Percentiles rank a stretch among this genome's conserved stretches.
Evolutionary conservation across 1,284 basidiomycete genomes (phyloP).

Genomic region (Pascua sp.): DNA sequence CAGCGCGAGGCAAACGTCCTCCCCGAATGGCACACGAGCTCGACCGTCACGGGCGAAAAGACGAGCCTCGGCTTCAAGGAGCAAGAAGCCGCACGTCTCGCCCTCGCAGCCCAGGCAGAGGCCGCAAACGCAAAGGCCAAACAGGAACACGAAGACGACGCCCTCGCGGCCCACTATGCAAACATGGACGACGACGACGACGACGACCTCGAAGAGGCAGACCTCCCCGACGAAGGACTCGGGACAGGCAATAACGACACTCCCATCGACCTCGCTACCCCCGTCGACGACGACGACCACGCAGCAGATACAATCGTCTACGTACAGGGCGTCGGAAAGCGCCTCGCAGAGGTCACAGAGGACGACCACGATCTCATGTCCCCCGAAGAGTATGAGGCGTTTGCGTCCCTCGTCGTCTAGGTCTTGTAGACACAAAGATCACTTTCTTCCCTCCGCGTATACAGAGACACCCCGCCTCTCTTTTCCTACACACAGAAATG

Average conservation of each 20-base stretch:
- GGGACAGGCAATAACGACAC: constrained; percentile 2
- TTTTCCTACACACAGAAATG: too few species aligned
- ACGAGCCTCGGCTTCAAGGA: constrained; percentile 67
- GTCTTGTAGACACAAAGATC: too few species aligned
- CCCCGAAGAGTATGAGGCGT: constrained; percentile 47
- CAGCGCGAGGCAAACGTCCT: constrained; percentile 87
- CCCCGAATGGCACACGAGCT: constrained; percentile 89
- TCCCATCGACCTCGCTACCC: not conserved
- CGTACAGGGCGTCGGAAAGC: constrained; percentile 43
- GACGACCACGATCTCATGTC: constrained; percentile 49
- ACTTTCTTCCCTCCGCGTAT: too few species aligned
- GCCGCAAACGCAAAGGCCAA: constrained; percentile 7
- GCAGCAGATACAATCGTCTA: constrained; percentile 8
- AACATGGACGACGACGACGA: constrained; percentile 27
- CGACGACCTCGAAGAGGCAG: constrained; percentile 15
- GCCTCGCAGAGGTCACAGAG: constrained; percentile 43
- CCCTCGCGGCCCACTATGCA: constrained; percentile 31
- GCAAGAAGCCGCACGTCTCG: constrained; percentile 2
- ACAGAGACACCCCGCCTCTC: too few species aligned
- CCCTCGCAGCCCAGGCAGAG: constrained; percentile 4
- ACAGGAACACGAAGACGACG: constrained; percentile 25
- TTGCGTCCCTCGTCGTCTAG: too few species aligned
- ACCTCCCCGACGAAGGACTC: constrained; percentile 5
- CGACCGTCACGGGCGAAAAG: constrained; percentile 86
- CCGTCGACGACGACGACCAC: not conserved